phyloP scores from a whole-genome alignment of 768 basidiomycete genomes.

The Panaeolus papilionaceus region DNA sequence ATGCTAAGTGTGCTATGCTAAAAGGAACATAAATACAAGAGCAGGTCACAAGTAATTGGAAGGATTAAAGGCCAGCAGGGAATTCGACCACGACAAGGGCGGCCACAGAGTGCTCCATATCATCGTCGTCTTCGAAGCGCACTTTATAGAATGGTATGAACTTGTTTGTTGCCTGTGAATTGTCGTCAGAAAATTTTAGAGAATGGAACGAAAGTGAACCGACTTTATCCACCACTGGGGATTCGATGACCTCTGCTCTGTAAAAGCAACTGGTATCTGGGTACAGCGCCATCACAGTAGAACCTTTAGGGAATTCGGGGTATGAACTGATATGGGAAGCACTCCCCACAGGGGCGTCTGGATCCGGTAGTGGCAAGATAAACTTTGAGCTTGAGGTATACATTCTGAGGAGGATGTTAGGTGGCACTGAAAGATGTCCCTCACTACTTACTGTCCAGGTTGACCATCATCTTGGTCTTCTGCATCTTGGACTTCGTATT shows the following conservation, averaged over 20 bases:
- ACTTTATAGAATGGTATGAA: conserved; percentile 71
- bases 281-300: conserved; percentile 86
- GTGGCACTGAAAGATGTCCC: neutral
- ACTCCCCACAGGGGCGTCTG: conserved; percentile 57
- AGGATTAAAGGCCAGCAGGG: conserved; percentile 48
- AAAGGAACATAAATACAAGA: conserved; percentile 9
- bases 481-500: conserved; percentile 87
- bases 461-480: conserved; percentile 85
- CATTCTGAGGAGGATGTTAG: conserved; percentile 42
- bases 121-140: conserved; percentile 90
- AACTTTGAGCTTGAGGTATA: conserved; percentile 74
- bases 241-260: conserved; percentile 81
- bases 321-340: conserved; percentile 73
- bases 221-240: conserved; percentile 53
- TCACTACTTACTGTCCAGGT: conserved; percentile 57
- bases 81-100: conserved; percentile 86
- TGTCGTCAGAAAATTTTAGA: conserved; percentile 5
- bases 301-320: conserved; percentile 72
- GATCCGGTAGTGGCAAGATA: conserved; percentile 85
- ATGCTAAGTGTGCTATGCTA: conserved; percentile 10
- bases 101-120: conserved; percentile 78
- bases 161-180: conserved; percentile 47
- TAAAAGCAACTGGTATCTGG: conserved; percentile 94
- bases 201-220: conserved; percentile 20
- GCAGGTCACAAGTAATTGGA: neutral